Evolutionary conservation across 768 basidiomycete genomes (phyloP).

Genomic region (Coprinopsis marcescibilis): DNA sequence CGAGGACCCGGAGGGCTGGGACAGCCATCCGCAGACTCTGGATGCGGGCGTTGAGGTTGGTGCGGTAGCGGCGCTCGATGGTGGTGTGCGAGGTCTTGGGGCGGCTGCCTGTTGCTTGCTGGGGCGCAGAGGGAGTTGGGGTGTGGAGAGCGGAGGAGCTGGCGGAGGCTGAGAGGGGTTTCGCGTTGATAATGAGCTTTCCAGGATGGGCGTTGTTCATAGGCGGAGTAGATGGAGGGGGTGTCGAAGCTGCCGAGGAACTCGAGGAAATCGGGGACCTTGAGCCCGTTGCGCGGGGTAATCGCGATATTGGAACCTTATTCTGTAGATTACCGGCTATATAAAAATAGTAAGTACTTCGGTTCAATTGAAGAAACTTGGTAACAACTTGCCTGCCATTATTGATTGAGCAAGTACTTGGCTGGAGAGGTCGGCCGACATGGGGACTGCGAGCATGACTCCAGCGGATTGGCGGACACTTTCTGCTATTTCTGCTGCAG

Average conservation of each 20-base stretch:
- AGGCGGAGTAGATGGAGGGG: conserved; percentile 36
- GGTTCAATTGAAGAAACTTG: not conserved
- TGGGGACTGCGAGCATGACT: conserved; percentile 46
- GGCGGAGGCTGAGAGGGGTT: conserved; percentile 14
- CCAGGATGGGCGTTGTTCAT: conserved; percentile 14
- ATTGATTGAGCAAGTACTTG: conserved; percentile 12
- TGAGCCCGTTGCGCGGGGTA: conserved; percentile 23
- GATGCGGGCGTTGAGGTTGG: conserved; percentile 84
- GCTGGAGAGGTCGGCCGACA: conserved; percentile 29
- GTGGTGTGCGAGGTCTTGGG: conserved; percentile 90
- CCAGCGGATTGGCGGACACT: conserved; percentile 51
- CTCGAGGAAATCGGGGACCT: conserved; percentile 30
- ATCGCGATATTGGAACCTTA: conserved; percentile 36
- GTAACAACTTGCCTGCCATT: not conserved
- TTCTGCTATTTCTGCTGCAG: conserved; percentile 40
- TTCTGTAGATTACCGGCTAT: conserved; percentile 17
- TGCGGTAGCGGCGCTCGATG: conserved; percentile 83
- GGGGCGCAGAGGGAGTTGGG: conserved; percentile 9
- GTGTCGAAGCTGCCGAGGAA: conserved; percentile 39
- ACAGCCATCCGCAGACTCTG: conserved; percentile 75
- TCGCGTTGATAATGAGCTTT: conserved; percentile 16
- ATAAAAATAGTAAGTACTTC: not conserved
- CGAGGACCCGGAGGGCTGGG: conserved; percentile 76
- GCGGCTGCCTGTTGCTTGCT: conserved; percentile 24
- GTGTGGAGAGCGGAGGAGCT: conserved; percentile 4